Percentiles rank a stretch among this genome's conserved stretches.
Evolutionary conservation across 257 asterid species (phyloP).

Genomic region (Solanum pinnatisectum): DNA sequence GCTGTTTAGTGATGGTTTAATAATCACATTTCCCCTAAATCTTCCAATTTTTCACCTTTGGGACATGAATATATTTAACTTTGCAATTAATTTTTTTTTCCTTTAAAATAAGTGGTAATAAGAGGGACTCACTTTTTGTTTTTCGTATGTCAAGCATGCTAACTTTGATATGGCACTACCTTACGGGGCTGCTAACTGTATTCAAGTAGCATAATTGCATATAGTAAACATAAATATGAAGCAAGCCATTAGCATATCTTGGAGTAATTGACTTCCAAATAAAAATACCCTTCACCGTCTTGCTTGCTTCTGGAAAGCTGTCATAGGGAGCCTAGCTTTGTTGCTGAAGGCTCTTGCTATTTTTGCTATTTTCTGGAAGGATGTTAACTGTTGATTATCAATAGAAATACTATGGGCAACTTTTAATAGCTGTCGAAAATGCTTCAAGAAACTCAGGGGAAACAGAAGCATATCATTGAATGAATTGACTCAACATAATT

Average conservation of each 20-base stretch:
- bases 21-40: not conserved
- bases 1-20: not conserved
- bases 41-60: not conserved
- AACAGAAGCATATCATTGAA: not conserved
- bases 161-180: not conserved
- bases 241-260: not conserved
- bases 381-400: not conserved
- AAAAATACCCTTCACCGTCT: not conserved
- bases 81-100: not conserved
- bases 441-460: not conserved
- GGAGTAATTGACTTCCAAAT: not conserved
- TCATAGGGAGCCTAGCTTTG: not conserved
- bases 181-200: slow-evolving; percentile 15
- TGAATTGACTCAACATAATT: not conserved
- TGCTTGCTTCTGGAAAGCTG: not conserved
- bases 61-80: not conserved
- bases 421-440: not conserved
- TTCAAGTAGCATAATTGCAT: not conserved
- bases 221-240: not conserved
- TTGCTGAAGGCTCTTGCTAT: not conserved
- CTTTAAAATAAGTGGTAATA: not conserved
- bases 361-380: not conserved
- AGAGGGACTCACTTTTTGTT: not conserved
- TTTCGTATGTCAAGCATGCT: not conserved
- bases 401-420: not conserved